phyloP scores from a whole-genome alignment of 805 yeast genomes.

The Lipomyces kockii region DNA sequence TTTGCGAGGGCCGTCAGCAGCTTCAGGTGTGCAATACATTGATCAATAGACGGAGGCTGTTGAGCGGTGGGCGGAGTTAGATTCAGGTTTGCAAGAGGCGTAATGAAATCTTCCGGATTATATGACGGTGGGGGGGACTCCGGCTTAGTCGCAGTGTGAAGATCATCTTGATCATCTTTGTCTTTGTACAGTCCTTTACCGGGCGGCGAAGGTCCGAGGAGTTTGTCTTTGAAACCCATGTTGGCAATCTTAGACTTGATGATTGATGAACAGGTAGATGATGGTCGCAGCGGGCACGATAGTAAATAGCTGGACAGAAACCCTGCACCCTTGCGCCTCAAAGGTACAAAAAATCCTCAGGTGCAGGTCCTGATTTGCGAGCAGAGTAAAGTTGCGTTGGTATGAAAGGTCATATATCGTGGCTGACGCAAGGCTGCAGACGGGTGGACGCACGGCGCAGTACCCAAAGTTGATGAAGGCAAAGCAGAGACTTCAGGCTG shows the following conservation, averaged over 20 bases:
- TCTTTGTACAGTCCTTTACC: background rate
- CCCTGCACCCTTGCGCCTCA: too few relatives aligned
- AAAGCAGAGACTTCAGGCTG: too few relatives aligned
- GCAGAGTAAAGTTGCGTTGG: too few relatives aligned
- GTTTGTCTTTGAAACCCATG: slow-evolving; percentile 2
- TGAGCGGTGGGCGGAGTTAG: background rate
- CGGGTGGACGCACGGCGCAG: too few relatives aligned
- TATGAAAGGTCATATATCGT: too few relatives aligned
- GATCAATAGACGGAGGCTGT: slow-evolving; percentile 5
- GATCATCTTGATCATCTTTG: background rate
- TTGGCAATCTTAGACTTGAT: background rate
- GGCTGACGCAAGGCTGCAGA: too few relatives aligned
- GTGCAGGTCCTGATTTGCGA: too few relatives aligned
- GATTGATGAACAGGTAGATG: too few relatives aligned
- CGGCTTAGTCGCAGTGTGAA: background rate
- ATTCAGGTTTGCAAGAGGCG: slow-evolving; percentile 5
- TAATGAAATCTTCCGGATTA: background rate
- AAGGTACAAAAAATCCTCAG: too few relatives aligned
- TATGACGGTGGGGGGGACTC: background rate
- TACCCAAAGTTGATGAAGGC: too few relatives aligned
- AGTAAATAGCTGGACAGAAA: too few relatives aligned
- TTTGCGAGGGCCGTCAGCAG: slow-evolving; percentile 5
- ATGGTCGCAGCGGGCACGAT: too few relatives aligned
- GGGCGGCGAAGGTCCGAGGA: background rate
- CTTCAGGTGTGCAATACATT: slow-evolving; percentile 5